phyloP scores from a whole-genome alignment of 257 asterid genomes.

The Solanum bukasovii region DNA sequence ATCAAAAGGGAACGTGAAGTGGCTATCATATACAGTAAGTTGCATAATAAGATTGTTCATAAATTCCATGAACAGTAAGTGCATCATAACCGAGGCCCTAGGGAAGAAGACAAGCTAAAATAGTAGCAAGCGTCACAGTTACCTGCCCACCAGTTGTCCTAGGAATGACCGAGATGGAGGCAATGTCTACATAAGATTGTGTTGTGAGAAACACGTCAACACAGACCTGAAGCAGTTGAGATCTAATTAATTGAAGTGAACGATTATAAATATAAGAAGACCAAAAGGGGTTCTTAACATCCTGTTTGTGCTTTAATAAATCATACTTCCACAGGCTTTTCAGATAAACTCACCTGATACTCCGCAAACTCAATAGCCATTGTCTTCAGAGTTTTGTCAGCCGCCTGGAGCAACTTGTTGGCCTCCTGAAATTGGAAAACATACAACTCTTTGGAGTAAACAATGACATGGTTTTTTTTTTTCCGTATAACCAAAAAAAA shows the following conservation, averaged over 20 bases:
- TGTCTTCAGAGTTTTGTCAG: conserved; percentile 72
- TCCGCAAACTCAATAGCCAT: conserved; percentile 98
- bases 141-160: conserved; percentile 99
- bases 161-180: conserved; percentile 88
- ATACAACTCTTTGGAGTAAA: background rate
- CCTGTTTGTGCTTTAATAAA: background rate
- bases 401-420: conserved; percentile 89
- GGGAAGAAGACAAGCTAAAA: background rate
- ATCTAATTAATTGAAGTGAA: conserved; percentile 4
- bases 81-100: background rate
- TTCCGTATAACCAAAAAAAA: background rate
- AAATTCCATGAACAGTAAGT: background rate
- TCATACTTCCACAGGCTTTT: background rate
- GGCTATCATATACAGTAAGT: background rate
- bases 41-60: background rate
- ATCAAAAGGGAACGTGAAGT: background rate
- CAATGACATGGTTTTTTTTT: background rate
- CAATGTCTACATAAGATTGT: conserved; percentile 83
- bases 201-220: conserved; percentile 94
- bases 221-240: conserved; percentile 57
- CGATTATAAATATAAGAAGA: background rate
- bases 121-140: conserved; percentile 4
- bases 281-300: background rate
- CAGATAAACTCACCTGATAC: conserved; percentile 60
- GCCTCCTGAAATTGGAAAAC: conserved; percentile 68